Evolutionary conservation across 768 basidiomycete species (phyloP), one percentile per base, ranked within the genome.

Genomic region (Suillus americanus): DNA sequence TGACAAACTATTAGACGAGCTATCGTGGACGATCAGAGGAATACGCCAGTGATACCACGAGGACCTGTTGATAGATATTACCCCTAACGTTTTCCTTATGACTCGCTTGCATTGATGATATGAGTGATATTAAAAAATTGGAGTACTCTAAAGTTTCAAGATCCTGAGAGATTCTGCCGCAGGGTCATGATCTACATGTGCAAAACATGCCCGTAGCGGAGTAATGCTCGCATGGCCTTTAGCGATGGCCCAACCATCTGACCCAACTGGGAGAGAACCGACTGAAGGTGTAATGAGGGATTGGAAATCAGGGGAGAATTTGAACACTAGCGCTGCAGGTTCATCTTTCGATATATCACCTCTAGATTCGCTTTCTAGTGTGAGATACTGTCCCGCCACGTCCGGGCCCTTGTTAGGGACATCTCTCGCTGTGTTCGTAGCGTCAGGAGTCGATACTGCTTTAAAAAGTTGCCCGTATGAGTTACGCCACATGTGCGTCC

Each of bases 401-500:
- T 86, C 83, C 8, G 83, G 80, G 16, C 81, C 83, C 45, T 82
- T 79, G 56, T 81, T 69, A 30, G 74, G 78, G 37, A 76, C 67
- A 35, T 72, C 69, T 54, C 41, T 60, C 65, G 68, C 70, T 43
- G 63, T 69, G 23, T n/a, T 61, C 40, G 70, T 72, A 43, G 62
- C 64, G 16, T 62, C 64, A 38, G 69, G 67, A 33, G 38, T 55
- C 28, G 66, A 65, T 46, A 83, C 72, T 45, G 79, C 75, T 73
- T 87, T 87, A 84, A 96, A 96, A 62, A 95, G 81, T 62, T 87
- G 81, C 4, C 91, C 90, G 71, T 96, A 97, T 12, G 88, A 84
- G 72, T 91, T 97, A 55, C 91, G 85, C 92, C 92, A 95, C 78
- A 95, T 86, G 33, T 75, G 81, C 13, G 95, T 93, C 92, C 94